Percentiles rank a stretch among this genome's conserved stretches.
phyloP scores from a whole-genome alignment of 768 basidiomycete genomes.

The Tricholoma terreum region DNA sequence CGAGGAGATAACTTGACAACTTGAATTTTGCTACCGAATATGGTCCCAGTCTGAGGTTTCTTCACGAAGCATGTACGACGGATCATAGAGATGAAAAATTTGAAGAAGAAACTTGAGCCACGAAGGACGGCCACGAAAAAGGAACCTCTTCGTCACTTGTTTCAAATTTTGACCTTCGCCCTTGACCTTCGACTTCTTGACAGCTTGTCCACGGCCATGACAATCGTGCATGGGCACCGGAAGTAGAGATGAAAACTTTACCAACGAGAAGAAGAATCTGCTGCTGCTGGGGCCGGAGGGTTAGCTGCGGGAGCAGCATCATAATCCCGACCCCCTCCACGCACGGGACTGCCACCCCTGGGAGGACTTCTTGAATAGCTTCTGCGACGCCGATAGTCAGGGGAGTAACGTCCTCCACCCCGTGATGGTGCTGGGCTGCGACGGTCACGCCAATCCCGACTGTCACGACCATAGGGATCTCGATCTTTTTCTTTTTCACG shows the following conservation, averaged over 20 bases:
- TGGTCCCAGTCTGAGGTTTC: slow-evolving; percentile 41
- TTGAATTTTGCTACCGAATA: slow-evolving; percentile 57
- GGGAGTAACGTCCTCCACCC: slow-evolving; percentile 68
- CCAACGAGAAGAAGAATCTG: slow-evolving; percentile 51
- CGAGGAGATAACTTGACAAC: slow-evolving; percentile 61
- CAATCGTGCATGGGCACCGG: slow-evolving; percentile 5
- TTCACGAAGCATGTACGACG: slow-evolving; percentile 47
- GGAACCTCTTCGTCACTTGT: slow-evolving; percentile 40
- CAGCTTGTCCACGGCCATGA: slow-evolving; percentile 25
- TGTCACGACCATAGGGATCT: slow-evolving; percentile 69
- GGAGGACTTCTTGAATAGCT: slow-evolving; percentile 82
- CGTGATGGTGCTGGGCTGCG: slow-evolving; percentile 67
- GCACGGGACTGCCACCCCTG: slow-evolving; percentile 57
- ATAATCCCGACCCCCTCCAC: slow-evolving; percentile 33
- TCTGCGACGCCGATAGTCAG: slow-evolving; percentile 70
- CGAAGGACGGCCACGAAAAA: slow-evolving; percentile 33
- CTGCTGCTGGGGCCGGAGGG: slow-evolving; percentile 39
- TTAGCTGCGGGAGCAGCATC: slow-evolving; percentile 25
- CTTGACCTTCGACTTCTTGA: slow-evolving; percentile 35
- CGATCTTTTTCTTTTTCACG: slow-evolving; percentile 54
- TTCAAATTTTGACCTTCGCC: slow-evolving; percentile 37
- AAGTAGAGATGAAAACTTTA: slow-evolving; percentile 35
- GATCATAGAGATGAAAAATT: slow-evolving; percentile 33
- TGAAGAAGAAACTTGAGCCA: slow-evolving; percentile 44
- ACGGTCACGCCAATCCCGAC: slow-evolving; percentile 75